Evolutionary conservation across 1,139 yeast species (phyloP).

Genomic region (Pichia norvegensis): DNA sequence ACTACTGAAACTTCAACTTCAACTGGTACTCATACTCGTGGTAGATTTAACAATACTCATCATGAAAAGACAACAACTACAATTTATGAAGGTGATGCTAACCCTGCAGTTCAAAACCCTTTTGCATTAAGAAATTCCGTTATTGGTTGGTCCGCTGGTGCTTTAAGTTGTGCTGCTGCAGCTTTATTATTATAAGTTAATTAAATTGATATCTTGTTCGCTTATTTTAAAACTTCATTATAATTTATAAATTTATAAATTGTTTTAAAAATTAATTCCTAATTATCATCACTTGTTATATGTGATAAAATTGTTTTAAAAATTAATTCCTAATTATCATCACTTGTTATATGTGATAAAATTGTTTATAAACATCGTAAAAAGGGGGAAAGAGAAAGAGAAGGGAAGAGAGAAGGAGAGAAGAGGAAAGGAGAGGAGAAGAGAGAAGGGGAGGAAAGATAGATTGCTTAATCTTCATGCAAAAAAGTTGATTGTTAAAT

Average conservation of each 20-base stretch:
- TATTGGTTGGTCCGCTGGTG: constrained; percentile 23
- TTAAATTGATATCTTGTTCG: background rate
- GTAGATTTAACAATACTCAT: constrained; percentile 43
- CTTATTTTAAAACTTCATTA: too few species aligned
- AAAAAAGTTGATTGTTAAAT: too few species aligned
- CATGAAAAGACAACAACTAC: constrained; percentile 16
- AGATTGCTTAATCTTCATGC: too few species aligned
- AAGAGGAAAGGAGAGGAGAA: constrained; percentile 1
- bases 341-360: too few species aligned
- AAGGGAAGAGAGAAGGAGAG: constrained; percentile 4
- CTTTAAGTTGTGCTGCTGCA: constrained; percentile 23
- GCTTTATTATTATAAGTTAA: constrained; percentile 27
- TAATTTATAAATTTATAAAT: too few species aligned
- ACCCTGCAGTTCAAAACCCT: constrained; percentile 15
- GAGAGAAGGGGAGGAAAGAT: too few species aligned
- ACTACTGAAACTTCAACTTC: constrained; percentile 26
- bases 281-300: too few species aligned
- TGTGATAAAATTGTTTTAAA: too few species aligned
- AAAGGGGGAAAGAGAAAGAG: constrained; percentile 2
- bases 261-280: too few species aligned
- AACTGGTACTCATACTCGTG: constrained; percentile 38
- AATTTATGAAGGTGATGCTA: constrained; percentile 18
- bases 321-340: too few species aligned
- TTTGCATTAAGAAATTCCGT: constrained; percentile 16
- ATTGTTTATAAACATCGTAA: too few species aligned